These are phyloP conservation scores for Trypanosoma cruzi DNA, from an alignment of 208 protist genomes.

Conservation along the genomic window DNA sequence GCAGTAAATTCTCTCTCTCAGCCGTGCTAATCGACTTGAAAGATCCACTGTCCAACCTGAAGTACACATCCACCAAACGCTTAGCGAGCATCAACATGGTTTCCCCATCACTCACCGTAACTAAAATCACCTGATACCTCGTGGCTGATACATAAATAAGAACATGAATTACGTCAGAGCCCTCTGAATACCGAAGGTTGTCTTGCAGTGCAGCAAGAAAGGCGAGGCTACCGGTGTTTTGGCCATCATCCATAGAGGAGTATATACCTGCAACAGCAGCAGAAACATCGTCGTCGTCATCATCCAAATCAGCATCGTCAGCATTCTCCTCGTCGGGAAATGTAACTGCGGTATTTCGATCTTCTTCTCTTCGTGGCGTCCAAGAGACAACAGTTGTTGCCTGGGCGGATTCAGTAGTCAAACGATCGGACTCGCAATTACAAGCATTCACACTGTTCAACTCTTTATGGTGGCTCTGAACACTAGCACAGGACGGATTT, in stretches of 20 bases:
- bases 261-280: constrained; percentile 41
- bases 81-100: constrained; percentile 34
- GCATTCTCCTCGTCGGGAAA: neutral
- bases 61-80: constrained; percentile 38
- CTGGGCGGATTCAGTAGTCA: neutral
- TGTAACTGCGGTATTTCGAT: neutral
- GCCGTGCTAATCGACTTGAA: constrained; percentile 34
- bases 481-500: neutral
- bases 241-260: constrained; percentile 38
- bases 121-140: constrained; percentile 42
- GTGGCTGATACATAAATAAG: constrained; percentile 38
- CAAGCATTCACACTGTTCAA: neutral
- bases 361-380: neutral
- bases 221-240: constrained; percentile 30
- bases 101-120: constrained; percentile 36
- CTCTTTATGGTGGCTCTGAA: neutral
- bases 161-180: constrained; percentile 36
- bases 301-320: constrained; percentile 18
- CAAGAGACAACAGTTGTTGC: neutral
- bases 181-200: constrained; percentile 36
- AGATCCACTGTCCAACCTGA: constrained; percentile 36
- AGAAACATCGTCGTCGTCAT: constrained; percentile 32
- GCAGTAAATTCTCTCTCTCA: constrained; percentile 18
- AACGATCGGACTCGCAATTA: neutral
- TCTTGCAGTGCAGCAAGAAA: constrained; percentile 47